Evolutionary conservation across 768 basidiomycete genomes (phyloP).

Genomic region (Tulasnella sp.): DNA sequence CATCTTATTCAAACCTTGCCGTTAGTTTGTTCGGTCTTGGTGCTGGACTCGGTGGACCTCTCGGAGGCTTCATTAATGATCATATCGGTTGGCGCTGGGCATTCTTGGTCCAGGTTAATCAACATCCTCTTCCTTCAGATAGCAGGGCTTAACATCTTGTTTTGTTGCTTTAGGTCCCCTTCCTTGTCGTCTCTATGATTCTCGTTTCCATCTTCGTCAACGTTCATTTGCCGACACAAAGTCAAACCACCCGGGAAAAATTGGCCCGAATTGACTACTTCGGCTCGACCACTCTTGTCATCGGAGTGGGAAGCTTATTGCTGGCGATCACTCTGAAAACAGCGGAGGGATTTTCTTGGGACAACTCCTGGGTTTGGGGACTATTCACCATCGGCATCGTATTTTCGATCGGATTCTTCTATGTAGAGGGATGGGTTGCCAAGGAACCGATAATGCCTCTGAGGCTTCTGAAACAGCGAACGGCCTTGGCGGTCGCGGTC

Average conservation of each 20-base stretch:
- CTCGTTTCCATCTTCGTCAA: constrained; percentile 78
- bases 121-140: not conserved
- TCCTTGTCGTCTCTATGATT: constrained; percentile 69
- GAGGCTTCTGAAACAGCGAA: constrained; percentile 72
- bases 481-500: constrained; percentile 78
- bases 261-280: constrained; percentile 80
- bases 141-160: constrained; percentile 11
- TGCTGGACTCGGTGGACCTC: constrained; percentile 45
- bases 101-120: constrained; percentile 78
- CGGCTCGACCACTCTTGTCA: constrained; percentile 80
- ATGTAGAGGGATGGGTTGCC: constrained; percentile 78
- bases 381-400: constrained; percentile 62
- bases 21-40: constrained; percentile 81
- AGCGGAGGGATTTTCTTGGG: constrained; percentile 77
- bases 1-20: constrained; percentile 32
- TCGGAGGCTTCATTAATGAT: constrained; percentile 64
- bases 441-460: constrained; percentile 91
- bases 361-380: constrained; percentile 68
- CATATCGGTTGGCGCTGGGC: constrained; percentile 84
- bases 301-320: constrained; percentile 68
- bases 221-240: constrained; percentile 70
- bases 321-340: constrained; percentile 77
- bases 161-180: constrained; percentile 60
- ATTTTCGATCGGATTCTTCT: constrained; percentile 63
- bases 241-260: constrained; percentile 62